These are phyloP conservation scores for Stenocarpella maydis DNA, from an alignment of 2,329 filamentous ascomycete genomes.

Conservation along the genomic window DNA sequence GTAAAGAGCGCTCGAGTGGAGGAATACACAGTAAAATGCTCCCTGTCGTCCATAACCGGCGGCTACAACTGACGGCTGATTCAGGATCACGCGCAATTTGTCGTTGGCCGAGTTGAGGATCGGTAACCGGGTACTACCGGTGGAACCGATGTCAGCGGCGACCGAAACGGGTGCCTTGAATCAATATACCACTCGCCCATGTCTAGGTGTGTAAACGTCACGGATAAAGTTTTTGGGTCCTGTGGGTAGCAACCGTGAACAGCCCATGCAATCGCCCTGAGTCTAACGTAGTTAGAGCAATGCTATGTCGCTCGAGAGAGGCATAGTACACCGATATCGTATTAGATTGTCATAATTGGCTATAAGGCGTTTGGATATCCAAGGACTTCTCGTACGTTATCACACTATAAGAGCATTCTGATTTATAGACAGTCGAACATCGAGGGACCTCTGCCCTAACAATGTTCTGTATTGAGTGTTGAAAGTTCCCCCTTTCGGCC, in stretches of 20 bases:
- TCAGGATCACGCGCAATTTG: background rate
- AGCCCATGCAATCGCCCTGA: slow-evolving; percentile 5
- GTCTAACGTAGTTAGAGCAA: background rate
- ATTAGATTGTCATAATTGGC: background rate
- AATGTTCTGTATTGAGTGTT: background rate
- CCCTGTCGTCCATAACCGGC: background rate
- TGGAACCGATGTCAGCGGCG: slow-evolving; percentile 2
- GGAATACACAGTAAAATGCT: slow-evolving; percentile 1
- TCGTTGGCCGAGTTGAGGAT: background rate
- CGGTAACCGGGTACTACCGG: slow-evolving; percentile 15
- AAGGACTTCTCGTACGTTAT: background rate
- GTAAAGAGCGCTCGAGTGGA: background rate
- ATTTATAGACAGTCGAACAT: background rate
- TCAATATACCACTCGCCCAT: background rate
- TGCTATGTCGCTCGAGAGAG: background rate
- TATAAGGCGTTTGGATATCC: background rate
- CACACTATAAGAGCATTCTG: background rate
- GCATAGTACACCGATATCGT: slow-evolving; percentile 23
- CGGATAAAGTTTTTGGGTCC: no score
- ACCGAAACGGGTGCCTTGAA: background rate
- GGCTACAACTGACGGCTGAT: background rate
- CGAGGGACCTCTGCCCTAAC: slow-evolving; percentile 11
- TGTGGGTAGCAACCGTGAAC: background rate
- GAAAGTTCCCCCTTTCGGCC: background rate
- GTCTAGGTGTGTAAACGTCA: background rate